Evolutionary conservation across 148 eudicot species (phyloP).

Genomic region (Amaranthus palmeri): DNA sequence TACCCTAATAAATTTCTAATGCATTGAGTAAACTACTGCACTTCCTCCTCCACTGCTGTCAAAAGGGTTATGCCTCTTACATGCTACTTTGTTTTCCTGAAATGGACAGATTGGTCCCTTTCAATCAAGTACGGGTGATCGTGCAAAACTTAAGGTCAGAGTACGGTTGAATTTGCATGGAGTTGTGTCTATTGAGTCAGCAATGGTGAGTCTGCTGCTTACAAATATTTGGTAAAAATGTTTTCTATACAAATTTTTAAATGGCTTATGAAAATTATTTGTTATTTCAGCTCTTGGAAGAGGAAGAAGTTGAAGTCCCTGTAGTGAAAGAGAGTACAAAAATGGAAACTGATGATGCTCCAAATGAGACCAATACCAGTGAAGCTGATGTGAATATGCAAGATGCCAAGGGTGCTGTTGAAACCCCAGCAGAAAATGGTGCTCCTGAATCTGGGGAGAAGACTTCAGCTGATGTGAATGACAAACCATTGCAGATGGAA

Average conservation of each 20-base stretch:
- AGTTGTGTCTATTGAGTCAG: slow-evolving; percentile 72
- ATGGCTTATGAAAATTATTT: neutral
- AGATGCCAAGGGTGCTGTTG: slow-evolving; percentile 56
- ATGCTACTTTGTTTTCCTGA: neutral
- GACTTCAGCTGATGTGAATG: slow-evolving; percentile 55
- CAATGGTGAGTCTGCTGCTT: slow-evolving; percentile 51
- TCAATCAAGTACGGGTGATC: slow-evolving; percentile 61
- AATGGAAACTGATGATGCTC: slow-evolving; percentile 73
- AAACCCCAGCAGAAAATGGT: slow-evolving; percentile 63
- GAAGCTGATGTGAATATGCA: slow-evolving; percentile 78
- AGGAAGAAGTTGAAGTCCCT: slow-evolving; percentile 80
- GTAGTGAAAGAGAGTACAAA: slow-evolving; percentile 54
- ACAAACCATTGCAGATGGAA: slow-evolving; percentile 73
- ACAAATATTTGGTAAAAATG: neutral
- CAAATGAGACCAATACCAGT: slow-evolving; percentile 29
- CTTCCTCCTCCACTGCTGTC: neutral
- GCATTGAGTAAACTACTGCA: neutral
- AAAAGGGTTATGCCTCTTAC: neutral
- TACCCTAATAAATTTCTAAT: neutral
- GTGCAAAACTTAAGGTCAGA: slow-evolving; percentile 74
- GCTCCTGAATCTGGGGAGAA: slow-evolving; percentile 60
- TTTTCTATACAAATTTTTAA: neutral
- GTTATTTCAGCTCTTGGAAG: slow-evolving; percentile 65
- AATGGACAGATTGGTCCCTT: slow-evolving; percentile 80
- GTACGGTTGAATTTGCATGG: slow-evolving; percentile 79